phyloP scores from a whole-genome alignment of 192 early-diverging fungal species.

The Allomyces macrogynus region DNA sequence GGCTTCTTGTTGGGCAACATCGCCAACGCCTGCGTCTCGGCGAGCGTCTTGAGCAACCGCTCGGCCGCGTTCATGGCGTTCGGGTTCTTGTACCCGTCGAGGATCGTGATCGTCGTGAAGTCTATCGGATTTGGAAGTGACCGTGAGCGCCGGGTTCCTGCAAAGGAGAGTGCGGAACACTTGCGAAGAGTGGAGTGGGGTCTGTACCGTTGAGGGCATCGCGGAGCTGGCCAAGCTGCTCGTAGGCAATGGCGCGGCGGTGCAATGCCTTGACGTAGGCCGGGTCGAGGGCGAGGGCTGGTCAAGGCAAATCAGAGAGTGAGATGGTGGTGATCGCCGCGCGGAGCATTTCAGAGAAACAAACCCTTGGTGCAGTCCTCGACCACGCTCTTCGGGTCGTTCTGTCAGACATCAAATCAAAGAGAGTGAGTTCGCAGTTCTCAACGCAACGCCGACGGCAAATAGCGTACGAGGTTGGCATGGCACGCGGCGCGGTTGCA shows the following conservation, averaged over 20 bases:
- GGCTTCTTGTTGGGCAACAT: conserved; percentile 25
- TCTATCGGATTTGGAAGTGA: conserved; percentile 17
- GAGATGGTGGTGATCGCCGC: no score
- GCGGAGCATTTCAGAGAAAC: no score
- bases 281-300: conserved; percentile 55
- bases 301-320: no score
- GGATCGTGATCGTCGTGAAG: conserved; percentile 76
- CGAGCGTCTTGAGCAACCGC: conserved; percentile 65
- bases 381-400: conserved; percentile 53
- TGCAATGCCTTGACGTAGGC: conserved; percentile 76
- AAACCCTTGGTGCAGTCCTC: conserved; percentile 53
- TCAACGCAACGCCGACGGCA: neutral
- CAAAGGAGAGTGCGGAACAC: conserved; percentile 1
- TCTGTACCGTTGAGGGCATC: conserved; percentile 28
- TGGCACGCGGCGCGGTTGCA: conserved; percentile 92
- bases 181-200: neutral
- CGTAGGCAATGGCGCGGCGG: conserved; percentile 45
- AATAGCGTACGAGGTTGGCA: conserved; percentile 28
- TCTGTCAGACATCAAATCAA: conserved; percentile 1
- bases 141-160: neutral
- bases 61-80: conserved; percentile 59
- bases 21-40: conserved; percentile 55
- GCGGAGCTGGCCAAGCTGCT: conserved; percentile 21
- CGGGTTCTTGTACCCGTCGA: conserved; percentile 85
- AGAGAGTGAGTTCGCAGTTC: no score